These are phyloP conservation scores for Pichia sp. DNA, from an alignment of 1,139 yeast genomes.

Conservation along the genomic window DNA sequence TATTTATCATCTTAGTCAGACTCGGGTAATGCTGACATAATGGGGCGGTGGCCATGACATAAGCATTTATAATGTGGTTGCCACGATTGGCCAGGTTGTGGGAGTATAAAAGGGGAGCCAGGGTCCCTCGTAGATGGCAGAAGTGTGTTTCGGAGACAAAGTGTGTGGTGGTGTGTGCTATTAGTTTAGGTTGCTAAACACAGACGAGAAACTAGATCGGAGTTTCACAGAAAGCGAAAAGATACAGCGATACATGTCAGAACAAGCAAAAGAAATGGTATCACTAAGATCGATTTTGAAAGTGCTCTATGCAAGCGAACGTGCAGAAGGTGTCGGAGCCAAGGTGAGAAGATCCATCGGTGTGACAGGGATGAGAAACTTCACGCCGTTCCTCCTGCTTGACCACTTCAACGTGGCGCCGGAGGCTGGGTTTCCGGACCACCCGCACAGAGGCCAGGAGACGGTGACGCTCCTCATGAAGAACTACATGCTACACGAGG, in stretches of 20 bases:
- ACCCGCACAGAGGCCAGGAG: slow-evolving; percentile 90
- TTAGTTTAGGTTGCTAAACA: neutral
- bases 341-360: slow-evolving; percentile 81
- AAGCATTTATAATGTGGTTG: neutral
- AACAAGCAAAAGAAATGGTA: neutral
- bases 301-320: slow-evolving; percentile 63
- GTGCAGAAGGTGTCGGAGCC: slow-evolving; percentile 87
- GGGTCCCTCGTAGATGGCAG: neutral
- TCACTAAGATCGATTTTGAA: slow-evolving; percentile 50
- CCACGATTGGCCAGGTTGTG: neutral
- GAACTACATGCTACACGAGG: slow-evolving; percentile 87
- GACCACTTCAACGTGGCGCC: slow-evolving; percentile 68
- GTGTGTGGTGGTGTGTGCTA: neutral
- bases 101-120: neutral
- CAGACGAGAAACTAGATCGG: neutral
- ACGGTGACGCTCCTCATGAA: slow-evolving; percentile 71
- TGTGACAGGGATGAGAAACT: slow-evolving; percentile 57
- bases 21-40: neutral
- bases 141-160: neutral
- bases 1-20: no score
- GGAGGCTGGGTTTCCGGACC: slow-evolving; percentile 78
- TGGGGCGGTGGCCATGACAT: neutral
- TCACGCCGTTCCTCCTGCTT: slow-evolving; percentile 78
- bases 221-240: neutral
- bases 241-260: neutral